Percentiles rank a stretch among this genome's conserved stretches.
Evolutionary conservation across 1,139 yeast species (phyloP).

Genomic region (Casaregolazyma suthepensis): DNA sequence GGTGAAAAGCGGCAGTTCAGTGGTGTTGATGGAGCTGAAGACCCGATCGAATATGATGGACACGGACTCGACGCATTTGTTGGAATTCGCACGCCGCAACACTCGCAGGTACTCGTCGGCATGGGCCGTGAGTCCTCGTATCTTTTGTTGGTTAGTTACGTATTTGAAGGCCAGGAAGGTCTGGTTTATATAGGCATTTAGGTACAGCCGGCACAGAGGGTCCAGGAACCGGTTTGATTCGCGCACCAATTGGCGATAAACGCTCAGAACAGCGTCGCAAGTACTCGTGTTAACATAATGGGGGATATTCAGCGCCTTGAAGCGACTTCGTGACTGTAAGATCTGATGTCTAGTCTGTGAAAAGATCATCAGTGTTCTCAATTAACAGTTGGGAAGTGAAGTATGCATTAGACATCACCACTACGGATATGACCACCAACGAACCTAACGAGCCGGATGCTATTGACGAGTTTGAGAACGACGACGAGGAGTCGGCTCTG

Average conservation of each 20-base stretch:
- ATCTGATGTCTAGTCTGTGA: neutral
- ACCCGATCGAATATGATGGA: constrained; percentile 15
- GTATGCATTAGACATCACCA: too few species aligned
- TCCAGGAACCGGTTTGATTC: constrained; percentile 17
- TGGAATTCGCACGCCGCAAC: constrained; percentile 14
- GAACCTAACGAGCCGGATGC: constrained; percentile 13
- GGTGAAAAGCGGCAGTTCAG: constrained; percentile 20
- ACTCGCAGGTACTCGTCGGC: constrained; percentile 13
- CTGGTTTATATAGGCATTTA: constrained; percentile 17
- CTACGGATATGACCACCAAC: constrained; percentile 23
- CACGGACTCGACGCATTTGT: constrained; percentile 11
- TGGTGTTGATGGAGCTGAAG: constrained; percentile 12
- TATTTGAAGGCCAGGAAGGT: constrained; percentile 19
- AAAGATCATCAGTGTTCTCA: neutral
- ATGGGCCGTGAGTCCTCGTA: constrained; percentile 15
- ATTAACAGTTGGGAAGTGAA: too few species aligned
- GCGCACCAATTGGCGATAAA: constrained; percentile 17
- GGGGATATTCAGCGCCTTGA: constrained; percentile 17
- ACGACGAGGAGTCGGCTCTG: constrained; percentile 6
- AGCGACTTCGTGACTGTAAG: constrained; percentile 6
- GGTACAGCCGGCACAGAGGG: constrained; percentile 21
- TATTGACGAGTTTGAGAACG: constrained; percentile 18
- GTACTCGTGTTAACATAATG: constrained; percentile 16
- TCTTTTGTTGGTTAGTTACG: constrained; percentile 13
- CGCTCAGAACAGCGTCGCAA: constrained; percentile 12